phyloP scores from a whole-genome alignment of 2,329 filamentous ascomycete genomes.

The Penicillium sp. region DNA sequence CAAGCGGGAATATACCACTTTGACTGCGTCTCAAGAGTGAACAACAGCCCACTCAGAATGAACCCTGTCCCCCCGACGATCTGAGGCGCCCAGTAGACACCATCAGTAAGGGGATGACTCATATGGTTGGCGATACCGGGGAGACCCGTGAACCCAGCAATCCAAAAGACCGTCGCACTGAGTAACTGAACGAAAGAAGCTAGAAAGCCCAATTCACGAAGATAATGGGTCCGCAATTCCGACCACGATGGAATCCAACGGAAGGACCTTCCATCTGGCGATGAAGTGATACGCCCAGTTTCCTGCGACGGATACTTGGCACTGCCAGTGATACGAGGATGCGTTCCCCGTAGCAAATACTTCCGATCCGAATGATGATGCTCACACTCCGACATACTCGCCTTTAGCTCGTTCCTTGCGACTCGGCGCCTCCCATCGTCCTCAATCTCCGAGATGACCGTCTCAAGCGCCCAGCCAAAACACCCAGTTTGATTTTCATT shows the following conservation, averaged over 20 bases:
- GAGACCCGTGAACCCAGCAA: constrained; percentile 58
- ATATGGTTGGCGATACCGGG: constrained; percentile 55
- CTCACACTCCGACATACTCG: constrained; percentile 28
- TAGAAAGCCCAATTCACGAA: constrained; percentile 61
- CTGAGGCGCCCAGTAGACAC: constrained; percentile 60
- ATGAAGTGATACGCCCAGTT: constrained; percentile 13
- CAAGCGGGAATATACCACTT: constrained; percentile 60
- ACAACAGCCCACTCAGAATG: constrained; percentile 55
- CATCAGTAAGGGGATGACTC: constrained; percentile 47
- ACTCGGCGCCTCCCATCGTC: constrained; percentile 12
- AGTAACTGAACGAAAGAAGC: constrained; percentile 56
- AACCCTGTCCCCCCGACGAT: constrained; percentile 62
- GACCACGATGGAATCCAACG: constrained; percentile 57
- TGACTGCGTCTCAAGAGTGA: constrained; percentile 64
- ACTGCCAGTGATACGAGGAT: background rate
- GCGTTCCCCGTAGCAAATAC: constrained; percentile 20
- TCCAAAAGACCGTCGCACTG: constrained; percentile 62
- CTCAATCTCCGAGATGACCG: constrained; percentile 39
- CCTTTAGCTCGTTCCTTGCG: constrained; percentile 15
- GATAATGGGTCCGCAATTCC: constrained; percentile 58
- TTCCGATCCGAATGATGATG: constrained; percentile 44
- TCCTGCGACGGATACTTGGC: background rate
- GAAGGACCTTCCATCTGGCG: constrained; percentile 42
- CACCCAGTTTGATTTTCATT: constrained; percentile 63
- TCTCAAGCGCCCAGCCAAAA: constrained; percentile 66